These are phyloP conservation scores for Triadica sebifera DNA, from an alignment of 345 rosid genomes.

Conservation along the genomic window DNA sequence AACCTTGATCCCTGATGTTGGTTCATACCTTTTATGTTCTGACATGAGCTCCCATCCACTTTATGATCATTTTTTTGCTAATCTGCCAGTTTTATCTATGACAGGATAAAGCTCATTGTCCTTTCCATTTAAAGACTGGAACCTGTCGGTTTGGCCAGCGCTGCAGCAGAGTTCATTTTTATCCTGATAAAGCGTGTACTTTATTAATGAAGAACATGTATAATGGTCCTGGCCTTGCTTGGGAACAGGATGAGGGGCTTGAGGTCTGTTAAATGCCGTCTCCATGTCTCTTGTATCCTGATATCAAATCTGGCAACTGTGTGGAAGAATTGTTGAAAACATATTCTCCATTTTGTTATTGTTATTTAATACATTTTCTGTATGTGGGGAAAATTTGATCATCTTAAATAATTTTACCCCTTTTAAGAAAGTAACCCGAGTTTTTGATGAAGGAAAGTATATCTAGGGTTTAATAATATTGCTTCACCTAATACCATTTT, in stretches of 20 bases:
- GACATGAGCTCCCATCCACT: neutral
- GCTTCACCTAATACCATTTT: neutral
- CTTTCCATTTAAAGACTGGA: conserved; percentile 94
- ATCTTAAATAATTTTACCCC: neutral
- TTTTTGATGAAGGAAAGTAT: neutral
- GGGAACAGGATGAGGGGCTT: conserved; percentile 99
- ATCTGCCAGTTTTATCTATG: conserved; percentile 11
- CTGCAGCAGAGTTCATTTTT: conserved; percentile 95
- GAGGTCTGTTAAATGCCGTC: conserved; percentile 92
- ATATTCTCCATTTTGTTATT: neutral
- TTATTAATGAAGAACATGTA: conserved; percentile 93
- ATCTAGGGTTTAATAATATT: neutral
- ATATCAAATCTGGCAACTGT: conserved; percentile 16
- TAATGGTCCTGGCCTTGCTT: conserved; percentile 88
- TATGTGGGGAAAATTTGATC: neutral
- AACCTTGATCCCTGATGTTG: neutral
- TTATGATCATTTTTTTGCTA: conserved; percentile 5
- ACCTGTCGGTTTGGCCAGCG: conserved; percentile 95
- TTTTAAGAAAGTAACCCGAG: neutral
- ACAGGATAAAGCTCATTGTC: conserved; percentile 98
- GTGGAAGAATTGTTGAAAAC: neutral
- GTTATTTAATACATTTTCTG: neutral
- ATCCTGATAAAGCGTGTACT: conserved; percentile 81
- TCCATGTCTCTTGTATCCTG: conserved; percentile 86
- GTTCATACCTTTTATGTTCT: neutral